These are phyloP conservation scores for Phaseolus lunatus DNA, from an alignment of 306 rosid species.

Conservation along the genomic window DNA sequence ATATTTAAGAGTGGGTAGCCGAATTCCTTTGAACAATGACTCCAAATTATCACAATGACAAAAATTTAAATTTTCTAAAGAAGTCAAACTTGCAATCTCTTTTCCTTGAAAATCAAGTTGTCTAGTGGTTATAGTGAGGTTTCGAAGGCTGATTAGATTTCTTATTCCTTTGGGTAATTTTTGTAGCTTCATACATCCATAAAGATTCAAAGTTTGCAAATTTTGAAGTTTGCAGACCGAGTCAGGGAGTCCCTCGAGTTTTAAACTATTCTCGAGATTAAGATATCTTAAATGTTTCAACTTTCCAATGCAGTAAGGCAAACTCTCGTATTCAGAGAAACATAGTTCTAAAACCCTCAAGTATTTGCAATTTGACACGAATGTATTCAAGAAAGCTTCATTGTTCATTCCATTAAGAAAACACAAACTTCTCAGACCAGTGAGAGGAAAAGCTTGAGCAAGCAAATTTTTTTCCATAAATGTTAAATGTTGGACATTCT, in stretches of 20 bases:
- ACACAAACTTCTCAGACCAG: rapidly evolving
- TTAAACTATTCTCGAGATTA: background rate
- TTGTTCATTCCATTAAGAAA: background rate
- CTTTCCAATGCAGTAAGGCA: background rate
- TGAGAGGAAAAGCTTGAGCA: background rate
- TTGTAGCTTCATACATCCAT: background rate
- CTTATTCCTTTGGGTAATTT: background rate
- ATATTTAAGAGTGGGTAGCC: background rate
- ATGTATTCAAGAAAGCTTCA: background rate
- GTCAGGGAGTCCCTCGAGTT: background rate
- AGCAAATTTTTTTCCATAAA: background rate
- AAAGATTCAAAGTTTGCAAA: background rate
- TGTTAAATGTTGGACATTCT: background rate
- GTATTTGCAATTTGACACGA: background rate
- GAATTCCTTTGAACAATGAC: background rate
- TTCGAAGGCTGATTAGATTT: background rate
- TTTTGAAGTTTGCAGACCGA: background rate
- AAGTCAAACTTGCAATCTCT: background rate
- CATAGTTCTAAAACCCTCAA: background rate
- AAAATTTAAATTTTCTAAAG: background rate
- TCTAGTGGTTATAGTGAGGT: background rate
- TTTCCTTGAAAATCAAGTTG: background rate
- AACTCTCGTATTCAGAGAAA: background rate
- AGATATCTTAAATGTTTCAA: background rate
- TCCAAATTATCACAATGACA: background rate